Conservation (phyloP, 1,284 basidiomycete species). For the Chiua sp. region DNA sequence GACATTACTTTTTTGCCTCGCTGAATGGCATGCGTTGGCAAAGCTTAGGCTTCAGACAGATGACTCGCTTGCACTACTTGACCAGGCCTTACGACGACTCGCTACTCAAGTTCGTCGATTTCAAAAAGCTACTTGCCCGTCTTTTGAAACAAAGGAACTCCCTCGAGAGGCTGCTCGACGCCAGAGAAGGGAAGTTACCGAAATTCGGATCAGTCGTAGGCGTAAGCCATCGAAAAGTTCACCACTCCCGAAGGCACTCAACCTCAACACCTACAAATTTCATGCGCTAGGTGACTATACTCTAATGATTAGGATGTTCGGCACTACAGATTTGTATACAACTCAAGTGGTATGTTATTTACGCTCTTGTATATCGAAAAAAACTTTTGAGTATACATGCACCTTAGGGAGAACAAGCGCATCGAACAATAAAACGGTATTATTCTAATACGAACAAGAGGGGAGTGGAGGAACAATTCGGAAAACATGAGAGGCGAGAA, state of each 20-base stretch:
- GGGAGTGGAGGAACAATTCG: neutral
- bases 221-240: no score
- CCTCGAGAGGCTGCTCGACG: neutral
- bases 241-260: neutral
- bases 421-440: conserved; percentile 1
- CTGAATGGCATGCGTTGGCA: neutral
- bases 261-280: neutral
- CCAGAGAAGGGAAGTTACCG: neutral
- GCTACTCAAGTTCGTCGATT: neutral
- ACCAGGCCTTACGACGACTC: neutral
- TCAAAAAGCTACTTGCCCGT: neutral
- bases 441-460: conserved; percentile 5
- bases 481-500: no score
- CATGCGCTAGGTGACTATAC: neutral
- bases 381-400: no score
- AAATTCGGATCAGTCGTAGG: neutral
- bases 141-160: neutral
- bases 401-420: neutral
- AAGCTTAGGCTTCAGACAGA: neutral
- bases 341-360: no score
- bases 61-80: neutral
- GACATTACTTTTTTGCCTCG: neutral
- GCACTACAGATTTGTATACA: neutral
- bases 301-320: neutral
- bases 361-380: no score